Conservation (phyloP, 768 basidiomycete genomes). For the Tulasnella sp. region DNA sequence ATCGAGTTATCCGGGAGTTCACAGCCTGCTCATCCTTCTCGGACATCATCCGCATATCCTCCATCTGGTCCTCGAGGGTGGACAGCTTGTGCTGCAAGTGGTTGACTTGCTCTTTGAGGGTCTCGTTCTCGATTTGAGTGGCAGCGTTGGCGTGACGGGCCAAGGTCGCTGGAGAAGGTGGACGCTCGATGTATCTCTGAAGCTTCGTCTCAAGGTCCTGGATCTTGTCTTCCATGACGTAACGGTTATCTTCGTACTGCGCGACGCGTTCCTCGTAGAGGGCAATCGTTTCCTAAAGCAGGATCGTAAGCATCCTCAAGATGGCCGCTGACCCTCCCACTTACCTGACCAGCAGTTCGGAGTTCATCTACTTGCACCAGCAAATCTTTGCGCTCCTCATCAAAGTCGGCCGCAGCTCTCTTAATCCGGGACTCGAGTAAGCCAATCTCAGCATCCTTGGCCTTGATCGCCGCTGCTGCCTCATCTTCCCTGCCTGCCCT, state of each 20-base stretch:
- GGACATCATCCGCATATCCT: constrained; percentile 64
- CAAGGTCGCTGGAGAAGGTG: constrained; percentile 40
- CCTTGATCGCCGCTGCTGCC: constrained; percentile 49
- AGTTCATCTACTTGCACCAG: constrained; percentile 76
- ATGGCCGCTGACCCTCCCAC: neutral
- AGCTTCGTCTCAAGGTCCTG: constrained; percentile 55
- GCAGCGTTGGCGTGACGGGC: constrained; percentile 58
- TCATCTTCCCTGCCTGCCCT: constrained; percentile 53
- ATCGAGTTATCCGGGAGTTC: constrained; percentile 59
- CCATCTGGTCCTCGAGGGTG: constrained; percentile 77
- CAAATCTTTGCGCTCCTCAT: constrained; percentile 64
- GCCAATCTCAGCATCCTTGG: constrained; percentile 60
- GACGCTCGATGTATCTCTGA: constrained; percentile 37
- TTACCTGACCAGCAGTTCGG: constrained; percentile 80
- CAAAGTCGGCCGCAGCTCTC: constrained; percentile 45
- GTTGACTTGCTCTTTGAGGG: constrained; percentile 80
- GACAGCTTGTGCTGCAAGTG: constrained; percentile 77
- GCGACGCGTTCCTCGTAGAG: constrained; percentile 88
- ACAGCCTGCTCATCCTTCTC: constrained; percentile 69
- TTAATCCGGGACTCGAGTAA: constrained; percentile 50
- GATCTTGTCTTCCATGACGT: constrained; percentile 70
- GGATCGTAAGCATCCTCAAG: constrained; percentile 27
- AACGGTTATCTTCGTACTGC: constrained; percentile 62
- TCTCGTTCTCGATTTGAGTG: constrained; percentile 91
- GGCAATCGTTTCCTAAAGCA: constrained; percentile 79